Evolutionary conservation across 129 eudicot genomes (phyloP).

Genomic region (Apium graveolens): DNA sequence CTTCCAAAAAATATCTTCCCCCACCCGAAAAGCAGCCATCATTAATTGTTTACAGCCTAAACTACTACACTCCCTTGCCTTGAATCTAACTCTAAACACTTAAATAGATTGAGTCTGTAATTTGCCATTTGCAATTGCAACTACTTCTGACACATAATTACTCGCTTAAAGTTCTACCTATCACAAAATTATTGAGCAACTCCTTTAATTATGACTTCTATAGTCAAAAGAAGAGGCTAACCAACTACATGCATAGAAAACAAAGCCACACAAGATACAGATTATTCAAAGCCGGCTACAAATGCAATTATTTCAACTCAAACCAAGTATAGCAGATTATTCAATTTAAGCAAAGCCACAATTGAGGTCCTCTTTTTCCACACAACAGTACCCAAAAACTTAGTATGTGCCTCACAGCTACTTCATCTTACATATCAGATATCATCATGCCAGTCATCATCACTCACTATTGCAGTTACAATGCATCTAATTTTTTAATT

Average conservation of each 20-base stretch:
- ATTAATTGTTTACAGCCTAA: neutral
- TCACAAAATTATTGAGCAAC: neutral
- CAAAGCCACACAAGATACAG: too few relatives aligned
- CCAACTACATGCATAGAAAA: neutral
- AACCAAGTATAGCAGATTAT: neutral
- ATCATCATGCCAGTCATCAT: neutral
- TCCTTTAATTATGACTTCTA: neutral
- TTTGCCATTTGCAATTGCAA: neutral
- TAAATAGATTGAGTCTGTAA: neutral
- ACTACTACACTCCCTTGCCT: neutral
- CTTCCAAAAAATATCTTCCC: neutral
- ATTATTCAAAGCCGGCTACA: too few relatives aligned
- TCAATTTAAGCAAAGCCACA: neutral
- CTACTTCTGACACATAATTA: neutral
- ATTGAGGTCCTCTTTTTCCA: neutral
- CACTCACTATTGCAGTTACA: neutral
- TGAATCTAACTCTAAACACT: neutral
- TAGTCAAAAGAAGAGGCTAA: neutral
- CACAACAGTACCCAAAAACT: neutral
- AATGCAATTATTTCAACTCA: too few relatives aligned
- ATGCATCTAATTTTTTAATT: neutral
- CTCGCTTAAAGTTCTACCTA: neutral
- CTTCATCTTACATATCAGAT: neutral
- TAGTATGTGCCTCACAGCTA: neutral
- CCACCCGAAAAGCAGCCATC: neutral